Base-by-base conservation (phyloP, 1,139 yeast genomes). In the Kazachstania sp. region DNA sequence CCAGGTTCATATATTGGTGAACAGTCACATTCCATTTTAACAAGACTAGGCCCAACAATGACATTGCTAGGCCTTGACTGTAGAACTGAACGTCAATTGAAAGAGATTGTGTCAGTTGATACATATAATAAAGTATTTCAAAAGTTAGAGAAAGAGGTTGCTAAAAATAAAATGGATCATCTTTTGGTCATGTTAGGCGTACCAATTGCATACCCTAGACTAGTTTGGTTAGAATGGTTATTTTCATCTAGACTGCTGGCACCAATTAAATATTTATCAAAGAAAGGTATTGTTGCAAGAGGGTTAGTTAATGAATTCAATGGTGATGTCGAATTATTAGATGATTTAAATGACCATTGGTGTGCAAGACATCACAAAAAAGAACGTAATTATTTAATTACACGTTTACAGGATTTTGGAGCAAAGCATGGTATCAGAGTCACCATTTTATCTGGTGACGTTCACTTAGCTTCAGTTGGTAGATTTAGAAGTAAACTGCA, bases 341-440 rank as follows among this genome's bases (percentile, higher is more conserved):
- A 92, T 61, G 97, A 90, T 63, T 73, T 92, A 63, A 84, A 88
- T 61, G 98, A 90, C 64, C 97, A 92, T 66, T 90, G 97, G 97
- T 88, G 97, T 66, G 84, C 96, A 5, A 75, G 75, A 50, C 77
- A 82, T 63, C 98, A 90, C 60, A 86, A 86, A 63, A 67, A 69
- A 46, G 96, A 86, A 66, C 74, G 96, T 51, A 86, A 86, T 64
- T 63, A 62, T 53, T 69, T 87, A 44, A 68, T 86, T 41, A 71
- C 71, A 45, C 69, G 71, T 46, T 69, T 86, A 44, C 78, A 79
- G 53, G 76, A 75, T 43, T 78, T 85, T 58, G 87, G 92, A 3
- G 76, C 84, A 36, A 57, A 67, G 29, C 66, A 75, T 54, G 81
- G 83, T 3, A 79, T 85, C 6, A 74, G 98, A 56, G 68, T 90